Percentiles rank a stretch among this genome's conserved stretches.
These are phyloP conservation scores for Gnaphalium uliginosum DNA, from an alignment of 129 eudicot species.

Conservation along the genomic window DNA sequence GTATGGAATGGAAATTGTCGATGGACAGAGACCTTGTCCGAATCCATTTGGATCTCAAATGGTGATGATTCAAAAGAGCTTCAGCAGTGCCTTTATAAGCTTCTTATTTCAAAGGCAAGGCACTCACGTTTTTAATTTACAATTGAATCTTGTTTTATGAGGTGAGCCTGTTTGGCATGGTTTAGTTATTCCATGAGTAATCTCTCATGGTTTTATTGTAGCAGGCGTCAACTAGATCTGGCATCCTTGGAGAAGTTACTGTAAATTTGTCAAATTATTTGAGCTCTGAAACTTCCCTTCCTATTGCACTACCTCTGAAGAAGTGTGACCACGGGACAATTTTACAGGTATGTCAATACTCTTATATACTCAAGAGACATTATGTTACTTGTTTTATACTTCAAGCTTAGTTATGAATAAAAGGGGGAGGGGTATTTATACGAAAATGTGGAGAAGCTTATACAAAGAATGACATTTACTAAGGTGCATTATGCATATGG, in stretches of 20 bases:
- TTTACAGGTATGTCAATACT: slow-evolving; percentile 52
- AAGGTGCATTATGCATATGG: slow-evolving; percentile 1
- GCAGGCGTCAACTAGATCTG: slow-evolving; percentile 68
- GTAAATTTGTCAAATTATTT: slow-evolving; percentile 54
- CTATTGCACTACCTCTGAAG: slow-evolving; percentile 58
- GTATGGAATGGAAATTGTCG: slow-evolving; percentile 63
- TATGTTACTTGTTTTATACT: neutral
- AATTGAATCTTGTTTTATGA: neutral
- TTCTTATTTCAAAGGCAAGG: slow-evolving; percentile 73
- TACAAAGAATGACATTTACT: slow-evolving; percentile 9
- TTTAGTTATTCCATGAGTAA: neutral
- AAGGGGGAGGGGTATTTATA: neutral
- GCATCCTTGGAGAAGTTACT: slow-evolving; percentile 76
- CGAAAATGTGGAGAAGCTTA: slow-evolving; percentile 7
- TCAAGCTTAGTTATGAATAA: neutral
- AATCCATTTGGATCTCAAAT: slow-evolving; percentile 49
- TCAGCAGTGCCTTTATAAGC: slow-evolving; percentile 48
- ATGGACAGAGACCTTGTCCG: slow-evolving; percentile 66
- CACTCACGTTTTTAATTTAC: neutral
- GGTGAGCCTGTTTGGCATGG: neutral
- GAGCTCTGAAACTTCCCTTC: slow-evolving; percentile 48
- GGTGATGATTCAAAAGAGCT: slow-evolving; percentile 47
- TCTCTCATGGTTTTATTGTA: slow-evolving; percentile 11
- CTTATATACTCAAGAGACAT: neutral
- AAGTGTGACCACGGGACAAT: slow-evolving; percentile 63